These are phyloP conservation scores for Phascolomyces articulosus DNA, from an alignment of 371 early-diverging fungal genomes.

Conservation along the genomic window DNA sequence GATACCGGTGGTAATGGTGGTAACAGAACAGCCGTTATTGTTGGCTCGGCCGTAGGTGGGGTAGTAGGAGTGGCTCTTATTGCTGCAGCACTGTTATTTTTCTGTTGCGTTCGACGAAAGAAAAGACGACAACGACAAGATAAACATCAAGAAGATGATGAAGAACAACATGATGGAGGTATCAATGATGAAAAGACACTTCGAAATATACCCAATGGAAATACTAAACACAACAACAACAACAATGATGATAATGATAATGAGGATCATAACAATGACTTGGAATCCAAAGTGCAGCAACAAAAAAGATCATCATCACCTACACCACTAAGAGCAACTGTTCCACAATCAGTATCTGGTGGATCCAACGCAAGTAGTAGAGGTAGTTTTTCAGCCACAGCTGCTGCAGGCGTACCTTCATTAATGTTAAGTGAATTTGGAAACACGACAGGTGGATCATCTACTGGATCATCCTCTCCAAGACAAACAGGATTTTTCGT, in stretches of 20 bases:
- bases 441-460: neutral
- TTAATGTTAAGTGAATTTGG: conserved; percentile 1
- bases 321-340: neutral
- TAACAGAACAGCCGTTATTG: conserved; percentile 9
- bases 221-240: neutral
- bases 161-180: neutral
- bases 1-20: neutral
- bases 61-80: conserved; percentile 12
- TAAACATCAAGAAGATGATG: neutral
- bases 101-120: conserved; percentile 1
- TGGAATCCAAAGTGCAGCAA: neutral
- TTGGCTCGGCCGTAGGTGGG: conserved; percentile 21
- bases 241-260: neutral
- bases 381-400: no score
- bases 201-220: neutral
- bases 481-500: conserved; percentile 1
- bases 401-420: neutral
- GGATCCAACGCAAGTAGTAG: neutral
- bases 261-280: neutral
- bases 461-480: conserved; percentile 14
- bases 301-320: neutral
- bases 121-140: conserved; percentile 5
- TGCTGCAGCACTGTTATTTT: conserved; percentile 10
- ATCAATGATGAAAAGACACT: neutral
- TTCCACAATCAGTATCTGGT: neutral